Percentiles rank a stretch among this genome's conserved stretches.
These are phyloP conservation scores for Salvia miltiorrhiza DNA, from an alignment of 257 asterid genomes.

Conservation along the genomic window DNA sequence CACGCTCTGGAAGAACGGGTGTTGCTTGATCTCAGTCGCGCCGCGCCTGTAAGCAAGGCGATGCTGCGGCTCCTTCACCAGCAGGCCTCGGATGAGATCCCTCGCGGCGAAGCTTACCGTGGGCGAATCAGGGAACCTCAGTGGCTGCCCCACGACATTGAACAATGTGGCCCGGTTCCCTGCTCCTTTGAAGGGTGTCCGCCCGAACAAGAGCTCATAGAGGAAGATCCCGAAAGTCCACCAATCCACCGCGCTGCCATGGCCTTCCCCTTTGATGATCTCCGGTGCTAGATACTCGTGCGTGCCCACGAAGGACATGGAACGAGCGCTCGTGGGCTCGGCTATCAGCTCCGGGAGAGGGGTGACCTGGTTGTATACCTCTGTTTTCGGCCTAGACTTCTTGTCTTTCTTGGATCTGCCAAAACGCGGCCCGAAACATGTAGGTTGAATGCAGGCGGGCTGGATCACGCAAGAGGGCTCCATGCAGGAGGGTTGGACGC, in stretches of 20 bases:
- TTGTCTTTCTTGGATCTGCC: conserved; percentile 44
- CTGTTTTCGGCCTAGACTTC: conserved; percentile 32
- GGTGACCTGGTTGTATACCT: conserved; percentile 32
- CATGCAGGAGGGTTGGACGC: conserved; percentile 45
- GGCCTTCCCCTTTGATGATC: conserved; percentile 60
- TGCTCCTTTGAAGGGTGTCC: conserved; percentile 53
- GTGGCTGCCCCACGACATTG: conserved; percentile 57
- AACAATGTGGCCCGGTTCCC: conserved; percentile 55
- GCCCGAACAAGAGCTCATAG: conserved; percentile 51
- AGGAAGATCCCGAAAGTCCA: conserved; percentile 56
- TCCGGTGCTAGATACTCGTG: conserved; percentile 60
- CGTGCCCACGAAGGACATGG: conserved; percentile 62
- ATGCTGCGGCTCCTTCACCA: conserved; percentile 62
- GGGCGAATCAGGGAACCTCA: conserved; percentile 51
- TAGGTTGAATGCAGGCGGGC: conserved; percentile 46
- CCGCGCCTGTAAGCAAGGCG: conserved; percentile 63
- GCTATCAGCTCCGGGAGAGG: conserved; percentile 58
- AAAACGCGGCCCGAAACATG: conserved; percentile 52
- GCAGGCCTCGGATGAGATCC: conserved; percentile 52
- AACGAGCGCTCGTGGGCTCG: conserved; percentile 54
- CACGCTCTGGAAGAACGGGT: conserved; percentile 59
- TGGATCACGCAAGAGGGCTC: conserved; percentile 54
- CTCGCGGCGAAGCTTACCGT: conserved; percentile 54
- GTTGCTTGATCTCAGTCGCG: conserved; percentile 62
- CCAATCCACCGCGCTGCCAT: conserved; percentile 67